Evolutionary conservation across 2,329 filamentous ascomycete genomes (phyloP).

Genomic region (Neonectria punicea): DNA sequence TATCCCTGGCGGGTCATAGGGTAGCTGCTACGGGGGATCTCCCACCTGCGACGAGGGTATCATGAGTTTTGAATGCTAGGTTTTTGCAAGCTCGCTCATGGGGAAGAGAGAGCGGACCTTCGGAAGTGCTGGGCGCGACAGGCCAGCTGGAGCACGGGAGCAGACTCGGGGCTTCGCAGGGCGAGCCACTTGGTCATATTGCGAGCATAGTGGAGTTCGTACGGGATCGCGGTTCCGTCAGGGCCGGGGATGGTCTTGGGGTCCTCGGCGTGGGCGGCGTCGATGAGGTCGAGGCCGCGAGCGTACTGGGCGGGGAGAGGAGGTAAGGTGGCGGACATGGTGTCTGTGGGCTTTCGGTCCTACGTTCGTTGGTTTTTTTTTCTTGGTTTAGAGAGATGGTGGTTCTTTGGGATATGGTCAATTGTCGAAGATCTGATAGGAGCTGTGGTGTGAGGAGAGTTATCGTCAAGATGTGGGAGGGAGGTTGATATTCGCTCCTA

Average conservation of each 20-base stretch:
- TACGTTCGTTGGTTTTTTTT: not conserved
- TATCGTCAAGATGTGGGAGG: not conserved
- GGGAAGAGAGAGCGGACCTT: constrained; percentile 54
- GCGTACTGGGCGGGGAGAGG: constrained; percentile 54
- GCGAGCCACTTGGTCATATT: constrained; percentile 82
- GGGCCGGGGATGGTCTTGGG: constrained; percentile 53
- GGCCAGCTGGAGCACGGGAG: constrained; percentile 76
- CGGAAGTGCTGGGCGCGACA: constrained; percentile 87
- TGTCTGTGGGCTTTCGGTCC: not conserved
- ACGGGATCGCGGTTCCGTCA: constrained; percentile 64
- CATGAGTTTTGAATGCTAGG: not conserved
- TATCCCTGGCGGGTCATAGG: constrained; percentile 82
- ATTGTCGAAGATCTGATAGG: not conserved
- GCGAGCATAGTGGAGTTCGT: constrained; percentile 84
- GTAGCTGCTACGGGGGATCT: constrained; percentile 78
- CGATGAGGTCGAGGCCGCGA: constrained; percentile 73
- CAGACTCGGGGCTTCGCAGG: constrained; percentile 68
- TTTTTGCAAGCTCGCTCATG: not conserved
- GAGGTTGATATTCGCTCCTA: not conserved
- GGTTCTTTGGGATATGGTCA: not conserved
- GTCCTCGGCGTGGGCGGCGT: constrained; percentile 65
- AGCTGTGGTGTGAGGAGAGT: not conserved
- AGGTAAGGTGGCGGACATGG: constrained; percentile 39
- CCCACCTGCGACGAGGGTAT: constrained; percentile 65
- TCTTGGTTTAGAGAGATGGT: not conserved